These are phyloP conservation scores for Salix arbutifolia DNA, from an alignment of 345 rosid species.

Conservation along the genomic window DNA sequence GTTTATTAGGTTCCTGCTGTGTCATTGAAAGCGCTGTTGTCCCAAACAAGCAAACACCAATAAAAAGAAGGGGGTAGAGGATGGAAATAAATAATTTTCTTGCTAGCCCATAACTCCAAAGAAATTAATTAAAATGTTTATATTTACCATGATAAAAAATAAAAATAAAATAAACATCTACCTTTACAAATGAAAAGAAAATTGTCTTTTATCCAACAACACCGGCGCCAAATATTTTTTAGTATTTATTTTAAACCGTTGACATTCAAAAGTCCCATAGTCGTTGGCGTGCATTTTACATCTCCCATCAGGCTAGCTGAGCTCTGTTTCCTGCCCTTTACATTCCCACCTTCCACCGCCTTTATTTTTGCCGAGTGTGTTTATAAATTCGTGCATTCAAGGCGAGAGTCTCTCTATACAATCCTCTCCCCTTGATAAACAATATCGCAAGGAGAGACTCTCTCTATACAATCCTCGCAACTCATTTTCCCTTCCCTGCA, in stretches of 20 bases:
- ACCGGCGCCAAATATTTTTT: conserved; percentile 25
- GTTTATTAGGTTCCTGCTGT: background rate
- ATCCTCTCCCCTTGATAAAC: too few relatives aligned
- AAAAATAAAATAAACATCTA: too few relatives aligned
- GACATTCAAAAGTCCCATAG: conserved; percentile 22
- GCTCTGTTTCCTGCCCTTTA: conserved; percentile 6
- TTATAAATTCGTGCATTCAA: background rate
- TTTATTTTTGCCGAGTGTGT: conserved; percentile 7
- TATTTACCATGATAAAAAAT: too few relatives aligned
- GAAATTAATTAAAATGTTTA: too few relatives aligned
- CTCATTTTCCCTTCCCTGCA: conserved; percentile 1
- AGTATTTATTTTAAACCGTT: conserved; percentile 23
- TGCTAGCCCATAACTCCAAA: background rate
- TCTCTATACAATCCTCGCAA: background rate
- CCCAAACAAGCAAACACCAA: background rate
- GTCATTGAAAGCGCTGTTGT: background rate
- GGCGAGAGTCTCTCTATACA: background rate
- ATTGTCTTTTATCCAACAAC: background rate
- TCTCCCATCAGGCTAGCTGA: background rate
- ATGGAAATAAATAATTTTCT: too few relatives aligned
- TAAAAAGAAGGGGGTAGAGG: background rate
- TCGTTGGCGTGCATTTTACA: conserved; percentile 42
- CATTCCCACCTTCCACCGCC: conserved; percentile 15
- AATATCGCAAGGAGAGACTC: too few relatives aligned
- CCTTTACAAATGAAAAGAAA: background rate